These are phyloP conservation scores for Naganishia randhawae DNA, from an alignment of 768 basidiomycete species.

Conservation along the genomic window DNA sequence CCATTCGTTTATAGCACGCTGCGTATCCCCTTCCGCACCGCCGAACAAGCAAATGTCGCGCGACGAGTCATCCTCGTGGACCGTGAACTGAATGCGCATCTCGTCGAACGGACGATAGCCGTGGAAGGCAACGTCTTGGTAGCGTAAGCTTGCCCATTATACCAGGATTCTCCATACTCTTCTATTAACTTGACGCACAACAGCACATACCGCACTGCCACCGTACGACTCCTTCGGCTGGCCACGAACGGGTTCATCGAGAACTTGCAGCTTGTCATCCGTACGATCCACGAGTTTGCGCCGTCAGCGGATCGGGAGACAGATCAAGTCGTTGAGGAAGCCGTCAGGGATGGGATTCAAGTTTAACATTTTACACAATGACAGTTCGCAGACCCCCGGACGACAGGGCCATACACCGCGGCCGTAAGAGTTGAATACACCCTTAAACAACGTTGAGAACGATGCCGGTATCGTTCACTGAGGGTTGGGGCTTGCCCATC, in stretches of 20 bases:
- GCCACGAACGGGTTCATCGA: conserved; percentile 82
- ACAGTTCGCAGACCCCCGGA: too few relatives aligned
- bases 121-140: conserved; percentile 67
- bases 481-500: too few relatives aligned
- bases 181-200: conserved; percentile 38
- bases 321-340: background rate
- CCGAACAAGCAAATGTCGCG: conserved; percentile 73
- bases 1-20: conserved; percentile 56
- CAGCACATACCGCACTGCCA: conserved; percentile 60
- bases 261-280: conserved; percentile 77
- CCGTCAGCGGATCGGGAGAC: conserved; percentile 44
- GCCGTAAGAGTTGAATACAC: too few relatives aligned
- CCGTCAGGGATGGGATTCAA: background rate
- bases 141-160: conserved; percentile 62
- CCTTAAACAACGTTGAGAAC: too few relatives aligned
- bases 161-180: background rate
- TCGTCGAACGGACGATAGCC: conserved; percentile 67
- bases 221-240: conserved; percentile 77
- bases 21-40: conserved; percentile 70
- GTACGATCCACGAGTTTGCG: conserved; percentile 76
- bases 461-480: too few relatives aligned
- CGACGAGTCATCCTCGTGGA: conserved; percentile 83
- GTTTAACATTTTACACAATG: too few relatives aligned
- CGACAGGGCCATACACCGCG: too few relatives aligned
- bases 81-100: conserved; percentile 72